Conservation (phyloP, 2,329 filamentous ascomycete genomes). For the Alternaria gansuensis region DNA sequence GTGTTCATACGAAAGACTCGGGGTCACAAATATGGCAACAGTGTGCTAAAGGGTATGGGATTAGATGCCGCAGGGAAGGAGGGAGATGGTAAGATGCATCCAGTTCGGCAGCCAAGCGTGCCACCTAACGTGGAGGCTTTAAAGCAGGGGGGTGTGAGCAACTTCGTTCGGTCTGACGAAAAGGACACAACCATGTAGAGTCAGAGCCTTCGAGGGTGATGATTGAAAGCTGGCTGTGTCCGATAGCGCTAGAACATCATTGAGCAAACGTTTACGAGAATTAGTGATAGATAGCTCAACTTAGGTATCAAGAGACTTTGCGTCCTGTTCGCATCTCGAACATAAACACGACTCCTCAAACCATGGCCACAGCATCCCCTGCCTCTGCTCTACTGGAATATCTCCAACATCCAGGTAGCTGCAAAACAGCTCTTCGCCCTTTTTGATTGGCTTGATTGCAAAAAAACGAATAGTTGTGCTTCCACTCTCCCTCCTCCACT, state of each 20-base stretch:
- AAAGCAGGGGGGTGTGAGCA: not conserved
- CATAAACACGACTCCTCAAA: slow-evolving; percentile 26
- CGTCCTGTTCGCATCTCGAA: slow-evolving; percentile 18
- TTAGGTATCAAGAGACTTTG: not conserved
- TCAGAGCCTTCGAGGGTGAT: not conserved
- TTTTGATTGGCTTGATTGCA: slow-evolving; percentile 9
- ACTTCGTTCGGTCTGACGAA: slow-evolving; percentile 3
- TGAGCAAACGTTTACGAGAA: too few species aligned
- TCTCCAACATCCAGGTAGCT: slow-evolving; percentile 22
- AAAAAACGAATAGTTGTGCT: slow-evolving; percentile 26
- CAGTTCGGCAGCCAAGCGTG: slow-evolving; percentile 10
- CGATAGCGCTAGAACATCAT: too few species aligned
- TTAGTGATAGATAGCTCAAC: not conserved
- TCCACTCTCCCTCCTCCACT: slow-evolving; percentile 23
- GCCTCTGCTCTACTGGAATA: slow-evolving; percentile 12
- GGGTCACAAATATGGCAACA: not conserved
- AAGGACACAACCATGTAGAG: not conserved
- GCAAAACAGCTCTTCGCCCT: slow-evolving; percentile 28
- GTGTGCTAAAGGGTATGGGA: not conserved
- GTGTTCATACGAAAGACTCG: not conserved
- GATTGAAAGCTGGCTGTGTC: too few species aligned
- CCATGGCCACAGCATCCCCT: slow-evolving; percentile 27
- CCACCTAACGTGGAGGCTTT: slow-evolving; percentile 9
- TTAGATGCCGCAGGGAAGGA: not conserved
- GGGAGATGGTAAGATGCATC: not conserved